Conservation (phyloP, 345 rosid genomes). For the Firmiana major region DNA sequence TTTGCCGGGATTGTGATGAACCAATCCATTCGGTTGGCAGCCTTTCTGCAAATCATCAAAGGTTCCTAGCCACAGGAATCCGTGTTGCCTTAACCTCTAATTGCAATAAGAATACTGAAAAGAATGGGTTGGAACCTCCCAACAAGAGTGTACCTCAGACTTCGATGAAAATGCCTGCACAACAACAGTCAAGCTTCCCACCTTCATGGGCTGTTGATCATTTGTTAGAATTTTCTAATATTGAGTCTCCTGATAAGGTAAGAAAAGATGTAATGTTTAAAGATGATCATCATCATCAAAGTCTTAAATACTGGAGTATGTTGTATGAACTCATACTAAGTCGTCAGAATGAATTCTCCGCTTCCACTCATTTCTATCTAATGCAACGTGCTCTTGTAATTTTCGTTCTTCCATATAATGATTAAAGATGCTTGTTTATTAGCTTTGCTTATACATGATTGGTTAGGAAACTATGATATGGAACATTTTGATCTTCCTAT, state of each 20-base stretch:
- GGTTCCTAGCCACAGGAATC: slow-evolving; percentile 91
- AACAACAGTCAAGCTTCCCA: slow-evolving; percentile 37
- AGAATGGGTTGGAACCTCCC: slow-evolving; percentile 59
- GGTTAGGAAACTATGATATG: neutral
- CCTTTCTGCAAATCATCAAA: slow-evolving; percentile 84
- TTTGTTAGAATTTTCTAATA: slow-evolving; percentile 63
- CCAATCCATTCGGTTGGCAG: slow-evolving; percentile 70
- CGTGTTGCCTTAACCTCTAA: slow-evolving; percentile 68
- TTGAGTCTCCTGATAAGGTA: slow-evolving; percentile 71
- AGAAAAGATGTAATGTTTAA: slow-evolving; percentile 1
- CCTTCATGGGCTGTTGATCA: slow-evolving; percentile 81
- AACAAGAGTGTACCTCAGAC: slow-evolving; percentile 40
- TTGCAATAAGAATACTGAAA: slow-evolving; percentile 43
- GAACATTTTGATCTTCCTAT: neutral
- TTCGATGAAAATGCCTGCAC: slow-evolving; percentile 37
- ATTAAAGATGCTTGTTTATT: neutral
- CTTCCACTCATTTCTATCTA: no score
- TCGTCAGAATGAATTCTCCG: no score
- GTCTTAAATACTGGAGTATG: no score
- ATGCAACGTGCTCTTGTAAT: no score
- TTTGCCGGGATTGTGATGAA: slow-evolving; percentile 84
- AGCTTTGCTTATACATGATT: neutral
- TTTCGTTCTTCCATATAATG: no score
- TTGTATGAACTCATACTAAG: no score
- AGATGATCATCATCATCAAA: no score